phyloP scores from a whole-genome alignment of 2,329 filamentous ascomycete species.

The Aspergillus ochraceoroseus region DNA sequence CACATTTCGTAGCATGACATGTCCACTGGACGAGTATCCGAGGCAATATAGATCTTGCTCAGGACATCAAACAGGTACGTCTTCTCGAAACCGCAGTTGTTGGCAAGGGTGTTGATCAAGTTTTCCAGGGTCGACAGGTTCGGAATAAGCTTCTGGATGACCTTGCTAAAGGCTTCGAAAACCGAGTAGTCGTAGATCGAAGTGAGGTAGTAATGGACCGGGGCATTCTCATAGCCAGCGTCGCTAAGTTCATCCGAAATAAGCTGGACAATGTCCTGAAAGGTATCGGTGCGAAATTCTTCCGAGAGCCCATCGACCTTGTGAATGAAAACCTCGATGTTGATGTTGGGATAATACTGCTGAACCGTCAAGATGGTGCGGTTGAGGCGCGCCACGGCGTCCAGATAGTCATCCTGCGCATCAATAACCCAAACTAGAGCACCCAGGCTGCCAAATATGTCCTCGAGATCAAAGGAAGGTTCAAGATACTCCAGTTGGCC shows the following conservation, averaged over 20 bases:
- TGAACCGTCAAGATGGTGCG: constrained; percentile 84
- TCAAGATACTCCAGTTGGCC: constrained; percentile 92
- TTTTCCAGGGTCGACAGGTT: constrained; percentile 89
- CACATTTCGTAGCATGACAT: constrained; percentile 98
- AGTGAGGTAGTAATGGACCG: constrained; percentile 91
- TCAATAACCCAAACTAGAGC: constrained; percentile 98
- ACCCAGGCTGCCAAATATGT: constrained; percentile 90
- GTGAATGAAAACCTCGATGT: constrained; percentile 98
- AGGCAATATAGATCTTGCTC: constrained; percentile 98
- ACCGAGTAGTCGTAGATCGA: constrained; percentile 98
- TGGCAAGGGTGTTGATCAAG: constrained; percentile 87
- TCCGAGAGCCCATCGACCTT: constrained; percentile 97
- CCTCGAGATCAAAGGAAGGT: constrained; percentile 81
- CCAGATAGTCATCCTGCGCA: constrained; percentile 94
- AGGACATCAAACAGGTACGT: constrained; percentile 96
- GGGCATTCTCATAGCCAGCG: constrained; percentile 85
- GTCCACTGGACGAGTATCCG: constrained; percentile 86
- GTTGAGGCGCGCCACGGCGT: constrained; percentile 82
- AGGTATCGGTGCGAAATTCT: constrained; percentile 92
- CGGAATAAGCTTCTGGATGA: constrained; percentile 95
- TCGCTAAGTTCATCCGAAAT: constrained; percentile 96
- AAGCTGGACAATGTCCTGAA: constrained; percentile 91
- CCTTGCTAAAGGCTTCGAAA: constrained; percentile 96
- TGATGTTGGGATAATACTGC: constrained; percentile 83
- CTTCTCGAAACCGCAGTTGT: constrained; percentile 93